Conservation (phyloP, 306 rosid species). For the Quercus rubra region DNA sequence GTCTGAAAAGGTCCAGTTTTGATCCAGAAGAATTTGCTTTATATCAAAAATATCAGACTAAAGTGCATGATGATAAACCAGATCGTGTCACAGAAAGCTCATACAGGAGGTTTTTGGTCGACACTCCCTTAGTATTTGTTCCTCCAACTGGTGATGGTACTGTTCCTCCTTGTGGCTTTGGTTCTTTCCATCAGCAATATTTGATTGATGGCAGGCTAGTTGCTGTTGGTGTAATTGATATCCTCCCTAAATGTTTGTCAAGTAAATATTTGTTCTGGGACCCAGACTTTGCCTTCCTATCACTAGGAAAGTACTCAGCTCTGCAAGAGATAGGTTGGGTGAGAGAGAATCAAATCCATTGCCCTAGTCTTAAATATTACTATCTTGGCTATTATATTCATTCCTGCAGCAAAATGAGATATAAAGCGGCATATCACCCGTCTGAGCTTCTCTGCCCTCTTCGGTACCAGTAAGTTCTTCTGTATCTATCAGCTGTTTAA, state of each 20-base stretch:
- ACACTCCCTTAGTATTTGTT: conserved; percentile 67
- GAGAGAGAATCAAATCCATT: conserved; percentile 71
- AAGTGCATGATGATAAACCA: conserved; percentile 79
- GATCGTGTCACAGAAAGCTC: conserved; percentile 58
- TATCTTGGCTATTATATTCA: conserved; percentile 97
- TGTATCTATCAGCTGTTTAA: conserved; percentile 6
- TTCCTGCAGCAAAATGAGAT: conserved; percentile 92
- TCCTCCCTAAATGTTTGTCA: conserved; percentile 90
- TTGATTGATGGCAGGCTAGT: conserved; percentile 71
- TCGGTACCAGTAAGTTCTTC: conserved; percentile 72
- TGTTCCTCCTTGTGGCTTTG: conserved; percentile 89
- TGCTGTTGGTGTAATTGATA: conserved; percentile 95
- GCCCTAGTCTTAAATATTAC: conserved; percentile 79
- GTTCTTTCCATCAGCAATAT: conserved; percentile 98
- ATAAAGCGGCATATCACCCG: conserved; percentile 85
- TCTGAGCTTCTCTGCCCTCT: conserved; percentile 94
- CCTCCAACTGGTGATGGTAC: conserved; percentile 64
- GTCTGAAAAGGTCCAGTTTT: conserved; percentile 73
- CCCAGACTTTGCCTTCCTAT: conserved; percentile 88
- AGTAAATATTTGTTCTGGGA: conserved; percentile 99
- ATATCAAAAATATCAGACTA: conserved; percentile 66
- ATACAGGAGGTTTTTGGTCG: conserved; percentile 77
- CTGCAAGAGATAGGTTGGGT: conserved; percentile 90
- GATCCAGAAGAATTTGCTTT: conserved; percentile 74
- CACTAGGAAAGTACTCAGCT: conserved; percentile 93